Evolutionary conservation across 2,329 filamentous ascomycete species (phyloP).

Genomic region (Exophiala xenobiotica): DNA sequence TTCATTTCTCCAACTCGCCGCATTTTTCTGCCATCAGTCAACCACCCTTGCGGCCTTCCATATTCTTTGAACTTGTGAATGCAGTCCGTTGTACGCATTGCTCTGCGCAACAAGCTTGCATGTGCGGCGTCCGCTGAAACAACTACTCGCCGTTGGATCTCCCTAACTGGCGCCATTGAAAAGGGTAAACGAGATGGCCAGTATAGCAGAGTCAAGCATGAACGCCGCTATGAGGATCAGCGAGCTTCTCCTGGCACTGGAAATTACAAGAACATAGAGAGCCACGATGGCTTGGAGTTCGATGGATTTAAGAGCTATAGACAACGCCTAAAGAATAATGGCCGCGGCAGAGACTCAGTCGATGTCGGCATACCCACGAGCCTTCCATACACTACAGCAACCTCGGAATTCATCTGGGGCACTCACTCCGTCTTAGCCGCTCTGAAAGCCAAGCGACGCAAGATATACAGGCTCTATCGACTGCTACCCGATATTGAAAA

Average conservation of each 20-base stretch:
- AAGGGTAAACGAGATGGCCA: constrained; percentile 57
- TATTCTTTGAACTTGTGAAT: constrained; percentile 8
- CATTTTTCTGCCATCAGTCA: background rate
- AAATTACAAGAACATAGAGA: too few species aligned
- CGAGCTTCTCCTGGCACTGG: background rate
- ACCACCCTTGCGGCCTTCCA: background rate
- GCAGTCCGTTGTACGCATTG: constrained; percentile 14
- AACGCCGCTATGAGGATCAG: constrained; percentile 7
- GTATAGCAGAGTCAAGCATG: constrained; percentile 13
- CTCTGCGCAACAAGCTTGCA: constrained; percentile 16
- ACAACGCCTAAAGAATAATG: background rate
- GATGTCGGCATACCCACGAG: background rate
- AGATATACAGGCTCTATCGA: constrained; percentile 82
- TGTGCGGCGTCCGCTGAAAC: constrained; percentile 7
- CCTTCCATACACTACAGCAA: constrained; percentile 75
- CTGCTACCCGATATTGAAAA: constrained; percentile 33
- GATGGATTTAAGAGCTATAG: too few species aligned
- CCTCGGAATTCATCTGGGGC: constrained; percentile 90
- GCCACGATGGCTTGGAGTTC: too few species aligned
- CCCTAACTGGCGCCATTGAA: constrained; percentile 68
- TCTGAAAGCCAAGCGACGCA: constrained; percentile 65
- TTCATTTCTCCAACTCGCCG: constrained; percentile 2
- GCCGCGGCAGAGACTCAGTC: background rate
- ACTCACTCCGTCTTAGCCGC: constrained; percentile 77
- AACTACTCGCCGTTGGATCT: constrained; percentile 46